Conservation (phyloP, 495 filamentous ascomycete genomes). For the Aspergillus indologenus region DNA sequence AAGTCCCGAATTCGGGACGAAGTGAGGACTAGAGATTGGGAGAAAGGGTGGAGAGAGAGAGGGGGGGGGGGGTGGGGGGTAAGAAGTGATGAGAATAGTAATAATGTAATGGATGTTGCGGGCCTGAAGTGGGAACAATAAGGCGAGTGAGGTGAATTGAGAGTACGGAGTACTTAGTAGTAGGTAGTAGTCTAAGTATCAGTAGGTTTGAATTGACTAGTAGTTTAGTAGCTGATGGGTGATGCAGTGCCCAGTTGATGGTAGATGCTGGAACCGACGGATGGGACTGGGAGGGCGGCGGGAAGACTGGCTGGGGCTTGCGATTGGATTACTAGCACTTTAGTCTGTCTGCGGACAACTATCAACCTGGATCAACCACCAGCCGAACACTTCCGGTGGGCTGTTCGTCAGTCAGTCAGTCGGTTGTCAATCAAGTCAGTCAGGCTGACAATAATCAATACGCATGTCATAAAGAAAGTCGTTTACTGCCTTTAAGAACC, state of each 20-base stretch:
- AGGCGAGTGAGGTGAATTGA: neutral
- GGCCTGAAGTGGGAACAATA: neutral
- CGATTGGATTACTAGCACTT: neutral
- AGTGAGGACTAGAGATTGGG: neutral
- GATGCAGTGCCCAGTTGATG: too few species aligned
- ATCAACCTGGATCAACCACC: neutral
- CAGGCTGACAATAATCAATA: neutral
- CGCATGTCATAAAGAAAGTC: too few species aligned
- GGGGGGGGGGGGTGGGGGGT: too few species aligned
- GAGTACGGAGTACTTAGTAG: too few species aligned
- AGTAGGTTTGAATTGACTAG: too few species aligned
- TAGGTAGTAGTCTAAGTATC: too few species aligned
- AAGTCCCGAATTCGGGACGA: too few species aligned
- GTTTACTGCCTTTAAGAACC: neutral
- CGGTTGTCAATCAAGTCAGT: neutral
- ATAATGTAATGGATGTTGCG: neutral
- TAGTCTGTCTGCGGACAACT: neutral
- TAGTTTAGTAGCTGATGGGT: too few species aligned
- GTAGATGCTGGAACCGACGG: neutral
- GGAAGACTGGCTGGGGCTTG: neutral
- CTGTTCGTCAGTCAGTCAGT: neutral
- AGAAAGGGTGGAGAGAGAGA: too few species aligned
- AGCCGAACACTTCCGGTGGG: neutral
- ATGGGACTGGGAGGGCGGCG: too few species aligned
- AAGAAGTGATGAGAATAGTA: neutral